Base-by-base conservation (phyloP, 140 eudicot species). In the Cichorium intybus region DNA sequence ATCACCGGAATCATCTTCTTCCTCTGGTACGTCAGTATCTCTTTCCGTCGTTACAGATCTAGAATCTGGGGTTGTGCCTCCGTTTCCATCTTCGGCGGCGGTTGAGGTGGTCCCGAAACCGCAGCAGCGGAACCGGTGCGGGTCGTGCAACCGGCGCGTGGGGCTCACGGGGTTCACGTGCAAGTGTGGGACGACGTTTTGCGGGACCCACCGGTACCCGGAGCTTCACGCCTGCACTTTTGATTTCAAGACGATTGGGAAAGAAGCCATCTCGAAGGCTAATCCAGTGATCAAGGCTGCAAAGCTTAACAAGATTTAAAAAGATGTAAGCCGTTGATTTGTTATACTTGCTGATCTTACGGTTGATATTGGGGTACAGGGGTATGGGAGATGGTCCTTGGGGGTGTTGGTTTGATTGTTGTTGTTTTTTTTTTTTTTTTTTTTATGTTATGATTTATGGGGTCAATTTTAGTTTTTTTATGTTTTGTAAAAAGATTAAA, bases 191-290 rank as follows among this genome's bases (percentile, higher is more conserved):
- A 55, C 64, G 4, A 70, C 74, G 11, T 81, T 81, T 22, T 81
- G 81, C 55, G 87, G 87, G 60, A 33, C 78, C 47, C 87, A 81
- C 22, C 53, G 87, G 71, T 77, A 82, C 56, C 84, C 87, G 16
- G 87, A 82, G 60, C 29, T 59, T 6, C 84, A 77, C 46, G 76
- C 64, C 12, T 82, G 87, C 31, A 70, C 73, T 33, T 82, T 77
- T 50, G 81, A 82, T 54, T 82, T 77, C 43, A 82, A 70, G 76
- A 58, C 64, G 0, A 6, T 82, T 69, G 84, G 87, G 21, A 65
- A 57, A 37, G 81, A 64, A 34, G 84, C 62, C 15, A 77, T 82
- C 10, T 74, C 77, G 10, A 82, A 46, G 70, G 83, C 81, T 20
- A 82, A 77, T 41, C 83, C 87, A 37, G 50, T 82, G 57, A 48